Base-by-base conservation (phyloP, 2,329 filamentous ascomycete genomes). In the Talaromyces sp. region DNA sequence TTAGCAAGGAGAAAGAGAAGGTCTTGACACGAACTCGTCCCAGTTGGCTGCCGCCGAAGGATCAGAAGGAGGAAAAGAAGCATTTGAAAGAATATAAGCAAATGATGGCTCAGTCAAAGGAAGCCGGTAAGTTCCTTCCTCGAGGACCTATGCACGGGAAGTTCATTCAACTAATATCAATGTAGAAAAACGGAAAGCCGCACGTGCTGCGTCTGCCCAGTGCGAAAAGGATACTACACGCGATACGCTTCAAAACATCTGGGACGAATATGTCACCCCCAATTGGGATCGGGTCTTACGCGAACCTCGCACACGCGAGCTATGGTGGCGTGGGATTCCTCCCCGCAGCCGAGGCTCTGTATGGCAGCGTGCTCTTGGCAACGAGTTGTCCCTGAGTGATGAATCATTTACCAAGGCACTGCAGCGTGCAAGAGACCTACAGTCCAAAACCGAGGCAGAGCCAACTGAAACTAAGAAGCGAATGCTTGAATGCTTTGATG, bases 41-140 rank as follows among this genome's bases (percentile, higher is more conserved):
- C 32, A 87, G 81, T 43, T 89, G 80, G 86, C 77, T 85, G 48
- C 86, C 84, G 17, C 84, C 84, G 8, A 86, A 83, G 74, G 86
- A 94, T 60, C 92, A 91, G 2, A 89, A 89, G 49, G 94, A 99
- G 72, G 94, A 99, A 75, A 89, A 85, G 69, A 87, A 87, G 61
- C 94, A 99, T 72, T 70, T 99, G 60, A 91, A 84, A 66, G 81
- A 87, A 63, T 87, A 85, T 66, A 82, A 86, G 71, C 78, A 76
- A 62, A 87, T 87, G 83, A 84, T 86, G 82, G 80, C 80, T n/a
- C 74, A 80, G 40, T 80, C 83, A 24, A 76, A 81, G 36, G 83
- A 86, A 73, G 77, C 80, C 51, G 79, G 80, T 80, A 70, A 62
- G 77, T 39, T 37, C 6, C 14, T 14, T 19, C 20, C 17, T 22